phyloP scores from a whole-genome alignment of 768 basidiomycete species.

The Psilocybe subaeruginosa region DNA sequence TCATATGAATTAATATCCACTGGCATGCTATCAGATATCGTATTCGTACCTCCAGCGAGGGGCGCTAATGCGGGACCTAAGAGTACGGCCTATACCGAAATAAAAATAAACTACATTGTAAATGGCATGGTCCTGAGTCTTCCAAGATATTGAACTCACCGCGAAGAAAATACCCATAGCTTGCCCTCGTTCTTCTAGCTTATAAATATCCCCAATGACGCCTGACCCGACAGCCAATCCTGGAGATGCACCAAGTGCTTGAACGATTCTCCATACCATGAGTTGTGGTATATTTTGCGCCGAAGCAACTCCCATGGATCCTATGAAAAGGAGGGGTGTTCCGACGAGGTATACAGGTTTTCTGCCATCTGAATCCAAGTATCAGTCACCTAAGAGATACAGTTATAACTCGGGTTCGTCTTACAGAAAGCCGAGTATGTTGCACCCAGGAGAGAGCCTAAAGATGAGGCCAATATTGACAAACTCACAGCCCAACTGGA shows the following conservation, averaged over 20 bases:
- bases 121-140: background rate
- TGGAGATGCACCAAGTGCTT: slow-evolving; percentile 64
- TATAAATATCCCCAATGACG: slow-evolving; percentile 65
- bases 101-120: background rate
- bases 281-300: slow-evolving; percentile 45
- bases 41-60: slow-evolving; percentile 48
- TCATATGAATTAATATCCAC: background rate
- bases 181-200: slow-evolving; percentile 54
- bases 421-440: slow-evolving; percentile 39
- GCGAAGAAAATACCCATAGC: slow-evolving; percentile 61
- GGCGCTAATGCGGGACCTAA: slow-evolving; percentile 67
- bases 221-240: slow-evolving; percentile 55
- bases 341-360: slow-evolving; percentile 57
- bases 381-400: background rate
- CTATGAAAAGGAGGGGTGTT: slow-evolving; percentile 60
- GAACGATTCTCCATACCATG: slow-evolving; percentile 62
- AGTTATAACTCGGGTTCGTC: background rate
- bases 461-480: slow-evolving; percentile 32
- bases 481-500: slow-evolving; percentile 32
- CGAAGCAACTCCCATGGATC: slow-evolving; percentile 60
- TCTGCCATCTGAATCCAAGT: slow-evolving; percentile 54
- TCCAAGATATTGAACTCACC: slow-evolving; percentile 28
- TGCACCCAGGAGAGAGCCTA: slow-evolving; percentile 32
- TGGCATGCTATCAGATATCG: background rate
- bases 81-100: slow-evolving; percentile 44